Evolutionary conservation across 441 rosid genomes (phyloP).

Genomic region (Macaranga tanarius): DNA sequence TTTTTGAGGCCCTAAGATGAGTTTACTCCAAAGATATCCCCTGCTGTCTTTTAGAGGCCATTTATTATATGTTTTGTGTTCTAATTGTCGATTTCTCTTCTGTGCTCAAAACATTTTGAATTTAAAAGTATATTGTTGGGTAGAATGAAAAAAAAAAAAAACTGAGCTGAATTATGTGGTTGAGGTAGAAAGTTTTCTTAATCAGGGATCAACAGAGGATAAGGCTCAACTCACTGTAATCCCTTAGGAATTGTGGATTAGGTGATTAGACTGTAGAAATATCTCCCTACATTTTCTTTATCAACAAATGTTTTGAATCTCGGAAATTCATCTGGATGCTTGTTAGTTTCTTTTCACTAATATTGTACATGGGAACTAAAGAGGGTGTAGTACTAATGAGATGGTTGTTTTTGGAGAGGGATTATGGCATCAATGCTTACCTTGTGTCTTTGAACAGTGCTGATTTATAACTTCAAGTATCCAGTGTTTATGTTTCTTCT

Average conservation of each 20-base stretch:
- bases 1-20: neutral
- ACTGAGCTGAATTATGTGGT: neutral
- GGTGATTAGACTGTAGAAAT: neutral
- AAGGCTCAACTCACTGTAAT: neutral
- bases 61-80: neutral
- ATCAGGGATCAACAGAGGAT: neutral
- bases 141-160: neutral
- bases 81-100: neutral
- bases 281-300: neutral
- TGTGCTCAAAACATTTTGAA: neutral
- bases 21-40: neutral
- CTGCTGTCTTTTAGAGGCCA: neutral
- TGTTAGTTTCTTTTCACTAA: neutral
- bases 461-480: neutral
- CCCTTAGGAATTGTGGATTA: neutral
- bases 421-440: neutral
- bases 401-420: neutral
- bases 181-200: neutral
- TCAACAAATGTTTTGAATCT: neutral
- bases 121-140: constrained; percentile 1
- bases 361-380: neutral
- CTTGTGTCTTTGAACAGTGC: neutral
- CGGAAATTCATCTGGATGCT: neutral
- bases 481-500: neutral
- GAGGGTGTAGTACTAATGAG: neutral